A percentile compares a stretch with the other conserved stretches of the same genome.
Evolutionary conservation across 345 rosid genomes (phyloP).

Genomic region (Lagerstroemia speciosa): DNA sequence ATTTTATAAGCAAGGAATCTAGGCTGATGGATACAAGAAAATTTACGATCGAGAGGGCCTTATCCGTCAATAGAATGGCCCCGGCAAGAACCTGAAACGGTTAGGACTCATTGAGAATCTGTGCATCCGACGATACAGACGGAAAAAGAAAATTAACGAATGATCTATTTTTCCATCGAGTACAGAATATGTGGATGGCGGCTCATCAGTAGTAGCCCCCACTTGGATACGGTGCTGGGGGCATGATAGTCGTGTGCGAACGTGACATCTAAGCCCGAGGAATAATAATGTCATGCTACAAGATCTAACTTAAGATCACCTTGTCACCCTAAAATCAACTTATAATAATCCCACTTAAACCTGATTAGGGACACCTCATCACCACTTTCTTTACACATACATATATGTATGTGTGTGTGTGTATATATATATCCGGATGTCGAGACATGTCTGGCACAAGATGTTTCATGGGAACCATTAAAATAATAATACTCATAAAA

Average conservation of each 20-base stretch:
- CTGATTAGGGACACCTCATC: background rate
- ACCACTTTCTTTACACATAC: background rate
- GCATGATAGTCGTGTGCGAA: background rate
- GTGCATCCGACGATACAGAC: too few relatives aligned
- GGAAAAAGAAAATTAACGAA: too few relatives aligned
- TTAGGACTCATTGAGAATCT: too few relatives aligned
- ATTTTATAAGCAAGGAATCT: too few relatives aligned
- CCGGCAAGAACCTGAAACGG: too few relatives aligned
- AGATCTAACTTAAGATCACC: background rate
- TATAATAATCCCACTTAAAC: background rate
- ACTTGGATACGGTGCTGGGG: background rate
- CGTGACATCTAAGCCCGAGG: background rate
- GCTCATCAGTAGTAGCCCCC: background rate
- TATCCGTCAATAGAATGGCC: too few relatives aligned
- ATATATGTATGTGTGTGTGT: too few relatives aligned
- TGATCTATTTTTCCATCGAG: too few relatives aligned
- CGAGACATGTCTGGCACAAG: constrained; percentile 1
- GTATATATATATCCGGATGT: background rate
- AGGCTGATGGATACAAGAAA: too few relatives aligned
- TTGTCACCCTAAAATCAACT: background rate
- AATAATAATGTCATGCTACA: background rate
- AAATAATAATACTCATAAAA: background rate
- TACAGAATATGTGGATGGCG: background rate
- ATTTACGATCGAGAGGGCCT: too few relatives aligned
- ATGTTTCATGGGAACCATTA: background rate